Evolutionary conservation across 140 eudicot genomes (phyloP).

Genomic region (Erigeron philadelphicus): DNA sequence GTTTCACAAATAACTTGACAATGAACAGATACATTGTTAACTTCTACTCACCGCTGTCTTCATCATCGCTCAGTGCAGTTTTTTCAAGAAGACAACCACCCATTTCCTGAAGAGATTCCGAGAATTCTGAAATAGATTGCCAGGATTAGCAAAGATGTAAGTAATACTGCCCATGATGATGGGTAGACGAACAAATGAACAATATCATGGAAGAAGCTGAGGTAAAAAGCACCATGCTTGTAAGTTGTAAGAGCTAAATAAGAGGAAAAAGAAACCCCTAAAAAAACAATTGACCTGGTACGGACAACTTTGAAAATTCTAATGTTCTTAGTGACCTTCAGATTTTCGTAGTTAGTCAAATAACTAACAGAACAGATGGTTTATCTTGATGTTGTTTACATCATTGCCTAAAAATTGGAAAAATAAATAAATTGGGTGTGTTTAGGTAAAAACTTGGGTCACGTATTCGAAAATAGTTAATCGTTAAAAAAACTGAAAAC

Average conservation of each 20-base stretch:
- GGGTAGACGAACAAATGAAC: neutral
- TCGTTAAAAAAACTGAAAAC: too few relatives aligned
- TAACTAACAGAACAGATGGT: neutral
- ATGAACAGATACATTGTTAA: slow-evolving; percentile 17
- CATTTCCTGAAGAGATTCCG: slow-evolving; percentile 83
- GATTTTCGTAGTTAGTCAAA: neutral
- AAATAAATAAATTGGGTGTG: too few relatives aligned
- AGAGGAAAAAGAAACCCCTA: neutral
- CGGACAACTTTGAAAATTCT: neutral
- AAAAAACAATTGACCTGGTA: neutral
- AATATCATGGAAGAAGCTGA: slow-evolving; percentile 5
- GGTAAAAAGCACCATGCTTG: slow-evolving; percentile 16
- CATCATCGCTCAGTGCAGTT: slow-evolving; percentile 77
- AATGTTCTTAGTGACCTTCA: neutral
- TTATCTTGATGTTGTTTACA: neutral
- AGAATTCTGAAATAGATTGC: slow-evolving; percentile 62
- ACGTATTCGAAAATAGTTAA: too few relatives aligned
- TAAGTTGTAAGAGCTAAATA: slow-evolving; percentile 2
- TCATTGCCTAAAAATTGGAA: too few relatives aligned
- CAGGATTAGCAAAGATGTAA: slow-evolving; percentile 19
- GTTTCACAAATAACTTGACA: slow-evolving; percentile 9
- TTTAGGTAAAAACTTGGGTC: too few relatives aligned
- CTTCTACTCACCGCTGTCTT: slow-evolving; percentile 68
- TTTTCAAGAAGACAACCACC: slow-evolving; percentile 94
- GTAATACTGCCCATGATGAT: neutral